A percentile compares a stretch with the other conserved stretches of the same genome.
phyloP scores from a whole-genome alignment of 495 filamentous ascomycete species.

The Penicillium paradoxum region DNA sequence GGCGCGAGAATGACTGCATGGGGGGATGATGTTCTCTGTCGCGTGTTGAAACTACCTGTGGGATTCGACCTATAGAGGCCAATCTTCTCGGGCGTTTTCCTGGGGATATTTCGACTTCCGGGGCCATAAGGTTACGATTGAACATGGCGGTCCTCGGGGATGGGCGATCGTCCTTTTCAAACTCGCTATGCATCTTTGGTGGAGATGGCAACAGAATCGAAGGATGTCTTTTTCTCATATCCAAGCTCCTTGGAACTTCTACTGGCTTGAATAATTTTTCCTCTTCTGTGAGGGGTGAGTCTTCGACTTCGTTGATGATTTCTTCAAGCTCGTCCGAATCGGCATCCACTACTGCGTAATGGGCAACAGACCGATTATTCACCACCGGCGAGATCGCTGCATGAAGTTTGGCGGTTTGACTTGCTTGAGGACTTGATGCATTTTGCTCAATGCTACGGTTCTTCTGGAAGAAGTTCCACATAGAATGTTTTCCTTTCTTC shows the following conservation, averaged over 20 bases:
- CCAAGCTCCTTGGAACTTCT: slow-evolving; percentile 29
- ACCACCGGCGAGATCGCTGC: slow-evolving; percentile 37
- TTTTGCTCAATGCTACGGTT: slow-evolving; percentile 28
- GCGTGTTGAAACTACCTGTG: slow-evolving; percentile 69
- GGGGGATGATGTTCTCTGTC: slow-evolving; percentile 65
- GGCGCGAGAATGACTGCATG: slow-evolving; percentile 80
- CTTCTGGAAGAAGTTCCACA: slow-evolving; percentile 80
- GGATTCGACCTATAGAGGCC: slow-evolving; percentile 84
- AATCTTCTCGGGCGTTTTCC: slow-evolving; percentile 45
- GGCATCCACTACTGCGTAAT: slow-evolving; percentile 78
- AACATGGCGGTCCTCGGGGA: slow-evolving; percentile 42
- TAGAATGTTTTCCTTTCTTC: slow-evolving; percentile 30
- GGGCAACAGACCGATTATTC: slow-evolving; percentile 51
- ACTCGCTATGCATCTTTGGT: slow-evolving; percentile 44
- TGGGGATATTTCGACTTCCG: slow-evolving; percentile 16
- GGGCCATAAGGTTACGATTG: slow-evolving; percentile 20
- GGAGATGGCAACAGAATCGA: slow-evolving; percentile 54
- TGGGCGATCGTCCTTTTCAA: slow-evolving; percentile 31
- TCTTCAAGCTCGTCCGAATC: slow-evolving; percentile 65
- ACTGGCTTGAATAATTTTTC: slow-evolving; percentile 22
- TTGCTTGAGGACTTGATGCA: not conserved
- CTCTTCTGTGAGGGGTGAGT: slow-evolving; percentile 41
- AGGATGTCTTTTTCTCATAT: slow-evolving; percentile 37
- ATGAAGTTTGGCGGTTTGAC: slow-evolving; percentile 29
- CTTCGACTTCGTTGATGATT: slow-evolving; percentile 58